Percentiles rank a stretch among this genome's conserved stretches.
These are phyloP conservation scores for Emmonsiellopsis sp. DNA, from an alignment of 2,329 filamentous ascomycete species.

Conservation along the genomic window DNA sequence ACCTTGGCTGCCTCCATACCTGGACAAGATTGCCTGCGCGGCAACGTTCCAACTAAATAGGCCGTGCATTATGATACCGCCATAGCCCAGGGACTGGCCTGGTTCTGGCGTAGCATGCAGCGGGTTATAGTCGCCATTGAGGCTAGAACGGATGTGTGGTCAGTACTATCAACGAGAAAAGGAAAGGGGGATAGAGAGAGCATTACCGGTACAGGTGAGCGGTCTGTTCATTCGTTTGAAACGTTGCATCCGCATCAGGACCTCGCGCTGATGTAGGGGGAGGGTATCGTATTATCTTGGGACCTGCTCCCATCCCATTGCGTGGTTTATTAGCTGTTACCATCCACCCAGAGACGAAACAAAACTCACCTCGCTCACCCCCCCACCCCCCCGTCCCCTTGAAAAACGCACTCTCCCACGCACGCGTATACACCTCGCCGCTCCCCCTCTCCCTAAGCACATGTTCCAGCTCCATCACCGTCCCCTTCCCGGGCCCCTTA, in stretches of 20 bases:
- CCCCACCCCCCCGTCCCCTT: conserved; percentile 73
- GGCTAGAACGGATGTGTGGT: conserved; percentile 32
- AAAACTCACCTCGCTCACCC: conserved; percentile 63
- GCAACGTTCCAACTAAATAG: conserved; percentile 78
- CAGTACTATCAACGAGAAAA: neutral
- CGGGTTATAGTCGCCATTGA: conserved; percentile 92
- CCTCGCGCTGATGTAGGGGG: conserved; percentile 24
- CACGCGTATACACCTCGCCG: conserved; percentile 61
- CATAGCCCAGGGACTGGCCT: conserved; percentile 80
- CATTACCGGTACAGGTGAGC: conserved; percentile 59
- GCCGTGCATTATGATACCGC: conserved; percentile 79
- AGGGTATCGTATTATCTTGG: conserved; percentile 21
- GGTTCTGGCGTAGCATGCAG: conserved; percentile 80
- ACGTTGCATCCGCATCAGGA: conserved; percentile 60
- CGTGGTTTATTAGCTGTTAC: neutral
- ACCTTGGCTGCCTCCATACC: conserved; percentile 65
- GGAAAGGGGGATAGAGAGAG: neutral
- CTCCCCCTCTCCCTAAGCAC: conserved; percentile 60
- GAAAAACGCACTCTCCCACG: conserved; percentile 64
- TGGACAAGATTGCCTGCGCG: conserved; percentile 62
- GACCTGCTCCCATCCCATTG: conserved; percentile 12
- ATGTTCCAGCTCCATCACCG: conserved; percentile 69
- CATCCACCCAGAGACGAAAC: neutral
- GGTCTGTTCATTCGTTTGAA: conserved; percentile 62
- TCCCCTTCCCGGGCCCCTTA: conserved; percentile 62